Percentiles rank a stretch among this genome's conserved stretches.
These are phyloP conservation scores for Cavenderia fasciculata DNA, from an alignment of 78 protist species.

Conservation along the genomic window DNA sequence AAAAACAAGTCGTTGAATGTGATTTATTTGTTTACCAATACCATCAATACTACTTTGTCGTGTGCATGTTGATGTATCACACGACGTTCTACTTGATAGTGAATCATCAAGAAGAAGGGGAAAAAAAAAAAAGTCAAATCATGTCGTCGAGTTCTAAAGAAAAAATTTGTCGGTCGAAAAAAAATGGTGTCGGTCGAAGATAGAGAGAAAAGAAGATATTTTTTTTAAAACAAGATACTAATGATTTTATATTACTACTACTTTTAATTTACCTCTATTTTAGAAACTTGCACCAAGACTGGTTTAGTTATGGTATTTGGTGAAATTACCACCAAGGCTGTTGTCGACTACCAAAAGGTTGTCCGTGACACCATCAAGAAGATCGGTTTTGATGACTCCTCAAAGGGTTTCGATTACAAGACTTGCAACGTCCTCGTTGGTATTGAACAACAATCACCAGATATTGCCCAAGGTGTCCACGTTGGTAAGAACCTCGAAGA, in stretches of 20 bases:
- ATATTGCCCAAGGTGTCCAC: conserved; percentile 99
- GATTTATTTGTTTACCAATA: no score
- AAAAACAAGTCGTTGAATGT: no score
- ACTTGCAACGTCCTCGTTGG: conserved; percentile 97
- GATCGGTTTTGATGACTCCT: conserved; percentile 97
- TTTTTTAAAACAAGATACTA: not conserved
- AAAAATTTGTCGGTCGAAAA: no score
- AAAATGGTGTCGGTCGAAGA: not conserved
- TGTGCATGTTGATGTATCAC: no score
- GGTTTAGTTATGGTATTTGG: conserved; percentile 99
- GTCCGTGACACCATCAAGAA: conserved; percentile 96
- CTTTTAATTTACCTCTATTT: not conserved
- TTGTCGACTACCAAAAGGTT: conserved; percentile 97
- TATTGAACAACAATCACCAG: conserved; percentile 99
- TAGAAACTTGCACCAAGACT: conserved; percentile 97
- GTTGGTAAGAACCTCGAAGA: conserved; percentile 87
- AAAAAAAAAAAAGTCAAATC: no score
- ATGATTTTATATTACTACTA: not conserved
- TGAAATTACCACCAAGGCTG: conserved; percentile 98
- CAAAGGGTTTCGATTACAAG: conserved; percentile 96
- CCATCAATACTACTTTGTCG: no score
- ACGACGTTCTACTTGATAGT: no score
- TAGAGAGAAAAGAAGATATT: not conserved
- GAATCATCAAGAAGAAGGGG: no score
- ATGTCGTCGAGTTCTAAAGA: no score